Percentiles rank a stretch among this genome's conserved stretches.
Conservation (phyloP, 139 green algal genomes). For the Closterium sp. region DNA sequence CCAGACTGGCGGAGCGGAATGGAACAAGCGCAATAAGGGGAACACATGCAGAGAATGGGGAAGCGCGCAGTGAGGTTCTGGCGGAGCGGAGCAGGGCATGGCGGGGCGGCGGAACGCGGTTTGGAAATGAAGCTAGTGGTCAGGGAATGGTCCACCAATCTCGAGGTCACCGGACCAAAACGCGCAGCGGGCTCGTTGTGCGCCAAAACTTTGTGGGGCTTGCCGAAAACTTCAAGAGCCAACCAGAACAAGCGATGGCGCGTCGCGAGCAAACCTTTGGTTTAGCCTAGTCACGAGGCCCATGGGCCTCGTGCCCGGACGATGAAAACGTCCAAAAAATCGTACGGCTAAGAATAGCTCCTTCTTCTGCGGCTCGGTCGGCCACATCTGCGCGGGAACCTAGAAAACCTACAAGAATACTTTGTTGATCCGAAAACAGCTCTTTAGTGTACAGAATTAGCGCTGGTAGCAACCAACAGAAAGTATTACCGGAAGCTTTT, state of each 20-base stretch:
- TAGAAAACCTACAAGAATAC: neutral
- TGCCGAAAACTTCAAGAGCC: neutral
- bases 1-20: neutral
- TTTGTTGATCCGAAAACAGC: neutral
- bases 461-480: too few relatives aligned
- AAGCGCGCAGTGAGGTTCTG: neutral
- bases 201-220: neutral
- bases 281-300: neutral
- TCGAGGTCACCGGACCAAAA: neutral
- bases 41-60: neutral
- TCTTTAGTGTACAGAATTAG: too few relatives aligned
- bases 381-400: neutral
- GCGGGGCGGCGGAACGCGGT: neutral
- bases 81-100: neutral
- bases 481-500: too few relatives aligned
- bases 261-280: neutral
- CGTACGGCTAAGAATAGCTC: neutral
- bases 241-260: neutral
- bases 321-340: neutral
- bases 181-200: neutral
- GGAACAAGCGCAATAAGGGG: neutral
- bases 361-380: neutral
- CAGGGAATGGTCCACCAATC: neutral
- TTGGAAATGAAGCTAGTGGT: neutral
- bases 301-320: neutral